Base-by-base conservation (phyloP, 2,329 filamentous ascomycete genomes). In the Fusarium pilosicola region DNA sequence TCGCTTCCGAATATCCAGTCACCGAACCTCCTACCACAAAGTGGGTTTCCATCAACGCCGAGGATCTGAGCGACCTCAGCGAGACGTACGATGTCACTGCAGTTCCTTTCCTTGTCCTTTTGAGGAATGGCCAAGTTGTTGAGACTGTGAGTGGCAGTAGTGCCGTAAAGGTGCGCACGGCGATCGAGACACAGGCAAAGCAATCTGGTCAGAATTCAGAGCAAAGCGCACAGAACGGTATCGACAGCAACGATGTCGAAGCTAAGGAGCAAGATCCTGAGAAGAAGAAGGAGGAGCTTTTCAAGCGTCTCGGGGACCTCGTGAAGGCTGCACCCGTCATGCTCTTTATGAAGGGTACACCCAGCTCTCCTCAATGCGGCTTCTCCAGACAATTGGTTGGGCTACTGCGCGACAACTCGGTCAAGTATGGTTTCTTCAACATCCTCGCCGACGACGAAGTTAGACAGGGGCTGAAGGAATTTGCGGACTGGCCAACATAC, bases 361-460 rank as follows among this genome's bases (percentile, higher is more conserved):
- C 95, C 0, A 94, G 91, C 74, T 89, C 90, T 38, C 95, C 95
- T 3, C 93, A 97, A 83, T 97, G 95, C 79, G 95, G 96, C 6
- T 99, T 99, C 84, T 97, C 94, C 75, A 88, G 96, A 76, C 95
- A 98, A 85, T 86, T 97, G 49, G 96, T 99, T 48, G 91, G 87
- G 32, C 89, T 99, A 52, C 85, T 99, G 78, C 90, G 96, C 59
- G 96, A 98, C 84, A 92, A 94, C 80, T 93, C 93, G 56, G 93
- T 99, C 69, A 94, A 97, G 81, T 99, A 98, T 82, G 96, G 96
- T 26, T 99, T 99, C 87, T 99, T 99, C 87, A 98, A 99, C 81
- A 99, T 99, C 74, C 84, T 99, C 77, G 96, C 96, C 73, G 96
- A 99, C 81, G 96, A 99, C 79, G 96, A 98, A 83, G 96, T 99